Evolutionary conservation across 768 basidiomycete genomes (phyloP), one percentile per base, ranked within the genome.

Genomic region (Psilocybe subaeruginosa): DNA sequence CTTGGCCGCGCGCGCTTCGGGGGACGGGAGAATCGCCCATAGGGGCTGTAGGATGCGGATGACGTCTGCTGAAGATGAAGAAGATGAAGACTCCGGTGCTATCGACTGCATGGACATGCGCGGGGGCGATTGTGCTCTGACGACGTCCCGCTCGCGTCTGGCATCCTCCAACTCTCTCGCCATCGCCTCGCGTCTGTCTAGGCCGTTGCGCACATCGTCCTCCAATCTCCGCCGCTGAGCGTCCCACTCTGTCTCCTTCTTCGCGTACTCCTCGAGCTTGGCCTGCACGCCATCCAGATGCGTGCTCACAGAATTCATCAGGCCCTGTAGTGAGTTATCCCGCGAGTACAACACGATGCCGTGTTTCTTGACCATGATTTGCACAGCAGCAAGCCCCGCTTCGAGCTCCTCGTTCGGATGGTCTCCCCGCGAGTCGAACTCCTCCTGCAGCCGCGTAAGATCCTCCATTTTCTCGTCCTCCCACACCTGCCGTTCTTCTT

Each of bases 21-120:
- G 87, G 2, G 93, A 91, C 9, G 95, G 95, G 0, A 98, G 83
- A 43, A 90, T 79, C 4, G 81, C 74, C 94, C 95, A 99, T 23
- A 97, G 67, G 8, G 91, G 85, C 54, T 82, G 82, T 31, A 97
- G 82, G 19, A 88, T 72, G 4, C 86, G 47, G 11, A 23, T 6
- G 4, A 46, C 45, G 4, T 57, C 56, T 4, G 29, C 56, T 4
- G 29, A 16, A 7, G 31, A 30, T 8, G 56, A 48, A 8, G 45
- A 17, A 2, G 56, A 46, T 19, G 30, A 27, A 9, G 29, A 14
- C 3, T 30, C 14, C 33, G 55, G 23, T 4, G 29, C 29, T 14
- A 8, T 35, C 4, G 56, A 17, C 23, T 23, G 23, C 23, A 23
- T 23, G 23, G 23, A 23, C 51, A 53, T 35, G 29, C 30, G 51